Evolutionary conservation across 2,329 filamentous ascomycete species (phyloP).

Genomic region (Fusarium goolgardi): DNA sequence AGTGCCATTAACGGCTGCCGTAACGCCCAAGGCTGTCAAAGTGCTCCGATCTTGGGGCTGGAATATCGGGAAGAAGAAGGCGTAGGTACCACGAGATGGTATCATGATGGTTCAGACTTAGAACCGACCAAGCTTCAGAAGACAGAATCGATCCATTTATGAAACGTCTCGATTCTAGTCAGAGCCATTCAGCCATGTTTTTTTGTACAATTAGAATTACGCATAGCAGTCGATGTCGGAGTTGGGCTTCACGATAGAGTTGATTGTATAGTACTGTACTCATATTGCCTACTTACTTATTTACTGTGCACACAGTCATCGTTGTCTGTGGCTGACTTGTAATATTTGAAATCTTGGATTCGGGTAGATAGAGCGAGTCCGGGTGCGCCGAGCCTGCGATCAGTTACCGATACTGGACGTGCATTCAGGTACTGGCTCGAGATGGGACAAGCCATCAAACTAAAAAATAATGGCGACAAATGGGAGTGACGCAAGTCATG

Average conservation of each 20-base stretch:
- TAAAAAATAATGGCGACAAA: conserved; percentile 19
- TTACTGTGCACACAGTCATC: background rate
- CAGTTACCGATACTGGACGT: conserved; percentile 4
- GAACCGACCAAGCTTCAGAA: conserved; percentile 16
- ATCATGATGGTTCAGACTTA: conserved; percentile 27
- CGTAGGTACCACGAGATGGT: conserved; percentile 20
- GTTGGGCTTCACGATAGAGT: conserved; percentile 19
- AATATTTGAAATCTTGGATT: conserved; percentile 11
- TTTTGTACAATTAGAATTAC: conserved; percentile 33
- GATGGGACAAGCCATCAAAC: conserved; percentile 22
- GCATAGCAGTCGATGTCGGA: conserved; percentile 9
- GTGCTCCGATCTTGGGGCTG: conserved; percentile 88
- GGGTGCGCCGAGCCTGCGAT: conserved; percentile 19
- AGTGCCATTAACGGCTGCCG: conserved; percentile 89
- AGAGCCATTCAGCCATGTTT: conserved; percentile 15
- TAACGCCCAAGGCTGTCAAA: conserved; percentile 95
- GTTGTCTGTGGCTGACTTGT: background rate
- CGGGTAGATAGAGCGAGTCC: conserved; percentile 16
- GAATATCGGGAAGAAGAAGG: conserved; percentile 83
- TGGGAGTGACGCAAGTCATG: conserved; percentile 13
- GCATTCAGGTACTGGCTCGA: conserved; percentile 25
- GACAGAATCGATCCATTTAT: conserved; percentile 13
- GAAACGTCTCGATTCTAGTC: conserved; percentile 19
- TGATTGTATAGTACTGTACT: conserved; percentile 18
- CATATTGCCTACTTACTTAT: background rate